These are phyloP conservation scores for Tetramitus jugosus DNA, from an alignment of 208 protist species.

Conservation along the genomic window DNA sequence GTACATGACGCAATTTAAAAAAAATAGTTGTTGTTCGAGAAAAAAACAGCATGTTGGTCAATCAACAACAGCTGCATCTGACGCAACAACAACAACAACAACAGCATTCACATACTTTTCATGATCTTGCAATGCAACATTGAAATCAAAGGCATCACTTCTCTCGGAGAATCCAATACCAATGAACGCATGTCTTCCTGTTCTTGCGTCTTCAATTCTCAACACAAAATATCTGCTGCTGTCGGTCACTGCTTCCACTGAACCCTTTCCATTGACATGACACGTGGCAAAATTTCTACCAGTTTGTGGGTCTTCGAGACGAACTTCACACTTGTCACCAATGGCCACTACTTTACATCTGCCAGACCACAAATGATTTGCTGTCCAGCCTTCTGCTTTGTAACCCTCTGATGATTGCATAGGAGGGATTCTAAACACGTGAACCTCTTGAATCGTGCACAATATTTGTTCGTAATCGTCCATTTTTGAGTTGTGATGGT, in stretches of 20 bases:
- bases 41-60: too few relatives aligned
- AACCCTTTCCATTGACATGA: background rate
- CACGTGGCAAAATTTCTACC: slow-evolving; percentile 16
- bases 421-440: slow-evolving; percentile 22
- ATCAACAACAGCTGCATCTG: background rate
- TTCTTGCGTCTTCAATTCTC: slow-evolving; percentile 37
- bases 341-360: slow-evolving; percentile 15
- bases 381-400: slow-evolving; percentile 21
- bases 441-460: background rate
- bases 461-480: slow-evolving; percentile 21
- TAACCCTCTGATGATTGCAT: slow-evolving; percentile 13
- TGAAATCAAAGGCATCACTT: slow-evolving; percentile 44
- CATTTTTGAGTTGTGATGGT: too few relatives aligned
- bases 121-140: slow-evolving; percentile 45
- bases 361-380: slow-evolving; percentile 18
- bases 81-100: background rate
- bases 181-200: slow-evolving; percentile 43
- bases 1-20: too few relatives aligned
- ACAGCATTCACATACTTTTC: slow-evolving; percentile 17
- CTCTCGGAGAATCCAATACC: slow-evolving; percentile 46
- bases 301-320: slow-evolving; percentile 16
- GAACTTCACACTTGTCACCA: slow-evolving; percentile 16
- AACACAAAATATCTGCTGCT: slow-evolving; percentile 44
- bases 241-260: slow-evolving; percentile 42
- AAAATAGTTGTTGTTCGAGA: too few relatives aligned